phyloP scores from a whole-genome alignment of 192 early-diverging fungal species.

The Entomortierella parvispora region DNA sequence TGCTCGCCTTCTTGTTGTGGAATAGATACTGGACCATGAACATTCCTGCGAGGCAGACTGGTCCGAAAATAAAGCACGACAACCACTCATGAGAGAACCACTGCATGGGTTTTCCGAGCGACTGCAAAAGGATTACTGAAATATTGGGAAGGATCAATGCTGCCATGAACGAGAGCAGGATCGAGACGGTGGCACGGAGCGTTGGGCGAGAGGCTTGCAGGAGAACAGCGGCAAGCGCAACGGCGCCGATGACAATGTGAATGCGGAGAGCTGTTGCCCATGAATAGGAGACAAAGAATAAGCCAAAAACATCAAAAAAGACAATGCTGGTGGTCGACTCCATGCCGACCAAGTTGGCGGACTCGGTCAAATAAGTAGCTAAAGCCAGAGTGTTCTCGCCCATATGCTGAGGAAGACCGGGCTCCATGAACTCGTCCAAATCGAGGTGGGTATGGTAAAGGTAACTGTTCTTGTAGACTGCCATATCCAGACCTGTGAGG shows the following conservation, averaged over 20 bases:
- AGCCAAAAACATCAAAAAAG: conserved; percentile 74
- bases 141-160: conserved; percentile 44
- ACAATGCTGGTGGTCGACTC: conserved; percentile 63
- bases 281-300: conserved; percentile 67
- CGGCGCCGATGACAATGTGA: conserved; percentile 51
- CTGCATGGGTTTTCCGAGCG: conserved; percentile 60
- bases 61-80: conserved; percentile 62
- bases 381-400: conserved; percentile 76
- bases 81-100: conserved; percentile 74
- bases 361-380: conserved; percentile 59
- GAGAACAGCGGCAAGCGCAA: conserved; percentile 34
- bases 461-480: conserved; percentile 76
- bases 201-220: conserved; percentile 33
- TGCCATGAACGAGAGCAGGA: conserved; percentile 43
- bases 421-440: conserved; percentile 62
- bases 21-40: conserved; percentile 57
- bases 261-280: conserved; percentile 63
- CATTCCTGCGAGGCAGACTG: conserved; percentile 57
- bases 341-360: conserved; percentile 60
- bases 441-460: conserved; percentile 82
- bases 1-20: conserved; percentile 45
- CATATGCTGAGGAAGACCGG: conserved; percentile 76
- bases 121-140: conserved; percentile 34
- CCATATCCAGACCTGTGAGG: conserved; percentile 74
- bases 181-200: conserved; percentile 34